These are phyloP conservation scores for Ogataea trehalophila DNA, from an alignment of 805 yeast genomes.

Conservation along the genomic window DNA sequence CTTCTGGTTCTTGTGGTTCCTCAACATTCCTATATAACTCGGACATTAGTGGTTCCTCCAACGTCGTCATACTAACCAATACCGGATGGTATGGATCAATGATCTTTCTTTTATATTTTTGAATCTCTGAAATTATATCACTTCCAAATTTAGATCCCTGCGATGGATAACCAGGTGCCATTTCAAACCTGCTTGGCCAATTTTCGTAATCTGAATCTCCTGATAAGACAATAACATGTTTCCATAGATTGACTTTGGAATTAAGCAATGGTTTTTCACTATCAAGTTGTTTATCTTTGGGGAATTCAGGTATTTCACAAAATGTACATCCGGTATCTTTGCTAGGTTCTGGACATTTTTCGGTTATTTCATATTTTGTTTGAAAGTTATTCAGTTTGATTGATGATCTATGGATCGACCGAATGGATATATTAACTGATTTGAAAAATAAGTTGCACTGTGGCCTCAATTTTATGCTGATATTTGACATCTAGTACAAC, in stretches of 20 bases:
- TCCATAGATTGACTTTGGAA: conserved; percentile 48
- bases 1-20: background rate
- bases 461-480: too few species aligned
- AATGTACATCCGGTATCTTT: conserved; percentile 60
- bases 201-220: conserved; percentile 33
- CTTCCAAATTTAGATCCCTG: background rate
- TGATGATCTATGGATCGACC: too few species aligned
- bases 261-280: conserved; percentile 35
- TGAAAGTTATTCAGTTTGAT: conserved; percentile 1
- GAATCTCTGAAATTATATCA: conserved; percentile 38
- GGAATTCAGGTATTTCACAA: conserved; percentile 42
- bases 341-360: conserved; percentile 44
- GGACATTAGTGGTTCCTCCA: conserved; percentile 13
- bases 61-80: conserved; percentile 41
- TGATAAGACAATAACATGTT: conserved; percentile 51
- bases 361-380: conserved; percentile 5
- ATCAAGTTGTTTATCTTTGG: conserved; percentile 39
- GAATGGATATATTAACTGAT: too few species aligned
- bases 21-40: background rate
- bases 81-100: conserved; percentile 46
- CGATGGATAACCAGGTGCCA: conserved; percentile 30
- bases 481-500: too few species aligned
- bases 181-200: conserved; percentile 51
- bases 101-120: conserved; percentile 28
- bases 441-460: too few species aligned